phyloP scores from a whole-genome alignment of 352 stramenopile genomes.

The Plasmopara muralis region DNA sequence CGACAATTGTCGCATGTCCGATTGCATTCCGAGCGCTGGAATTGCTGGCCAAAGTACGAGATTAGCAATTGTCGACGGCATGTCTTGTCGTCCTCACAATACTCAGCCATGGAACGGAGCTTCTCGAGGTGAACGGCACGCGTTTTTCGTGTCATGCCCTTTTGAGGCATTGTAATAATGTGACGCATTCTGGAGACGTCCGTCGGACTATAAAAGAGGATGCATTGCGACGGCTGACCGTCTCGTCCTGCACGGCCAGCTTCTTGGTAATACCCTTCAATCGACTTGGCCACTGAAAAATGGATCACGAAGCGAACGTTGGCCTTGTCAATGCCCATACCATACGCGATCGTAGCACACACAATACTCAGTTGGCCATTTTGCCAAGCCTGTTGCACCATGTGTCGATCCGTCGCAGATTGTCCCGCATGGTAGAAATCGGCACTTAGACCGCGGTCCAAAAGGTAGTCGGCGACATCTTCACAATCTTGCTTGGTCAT shows the following conservation, averaged over 20 bases:
- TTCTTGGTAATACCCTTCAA: slow-evolving; percentile 99
- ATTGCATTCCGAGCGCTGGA: slow-evolving; percentile 55
- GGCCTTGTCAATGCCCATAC: slow-evolving; percentile 94
- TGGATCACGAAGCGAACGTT: slow-evolving; percentile 92
- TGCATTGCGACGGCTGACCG: slow-evolving; percentile 86
- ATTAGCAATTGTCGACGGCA: slow-evolving; percentile 72
- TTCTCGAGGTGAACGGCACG: slow-evolving; percentile 71
- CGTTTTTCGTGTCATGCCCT: slow-evolving; percentile 71
- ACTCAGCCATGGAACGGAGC: slow-evolving; percentile 68
- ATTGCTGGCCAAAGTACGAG: slow-evolving; percentile 75
- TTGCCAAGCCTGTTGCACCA: slow-evolving; percentile 75
- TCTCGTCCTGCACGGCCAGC: slow-evolving; percentile 94
- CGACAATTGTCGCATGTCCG: slow-evolving; percentile 62
- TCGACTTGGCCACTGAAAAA: slow-evolving; percentile 86
- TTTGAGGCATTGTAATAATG: slow-evolving; percentile 71
- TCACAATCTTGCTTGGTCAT: slow-evolving; percentile 92
- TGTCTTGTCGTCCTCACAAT: slow-evolving; percentile 67
- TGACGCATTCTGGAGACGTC: slow-evolving; percentile 82
- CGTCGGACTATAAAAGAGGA: slow-evolving; percentile 83
- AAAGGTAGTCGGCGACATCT: slow-evolving; percentile 86
- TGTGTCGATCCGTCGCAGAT: slow-evolving; percentile 64
- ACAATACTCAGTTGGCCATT: slow-evolving; percentile 83
- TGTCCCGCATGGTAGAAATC: slow-evolving; percentile 91
- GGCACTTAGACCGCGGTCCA: slow-evolving; percentile 77
- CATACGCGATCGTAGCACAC: slow-evolving; percentile 94